Conservation (phyloP, 768 basidiomycete species). For the Calocera viscosa region DNA sequence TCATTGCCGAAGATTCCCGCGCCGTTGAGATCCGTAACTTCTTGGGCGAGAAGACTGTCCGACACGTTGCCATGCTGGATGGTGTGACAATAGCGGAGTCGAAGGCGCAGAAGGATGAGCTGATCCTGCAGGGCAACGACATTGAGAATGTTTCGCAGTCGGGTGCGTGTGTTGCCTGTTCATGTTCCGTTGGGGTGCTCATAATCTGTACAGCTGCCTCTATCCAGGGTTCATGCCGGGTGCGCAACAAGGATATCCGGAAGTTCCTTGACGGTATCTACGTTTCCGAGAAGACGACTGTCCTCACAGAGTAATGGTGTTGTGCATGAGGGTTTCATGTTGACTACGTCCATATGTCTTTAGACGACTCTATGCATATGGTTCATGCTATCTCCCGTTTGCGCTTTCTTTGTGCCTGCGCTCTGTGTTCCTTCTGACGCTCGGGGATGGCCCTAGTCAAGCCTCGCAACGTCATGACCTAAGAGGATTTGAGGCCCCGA, state of each 20-base stretch:
- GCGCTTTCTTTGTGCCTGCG: background rate
- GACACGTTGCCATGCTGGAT: conserved; percentile 80
- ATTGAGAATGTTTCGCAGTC: conserved; percentile 96
- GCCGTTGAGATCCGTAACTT: conserved; percentile 88
- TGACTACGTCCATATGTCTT: background rate
- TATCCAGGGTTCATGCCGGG: conserved; percentile 91
- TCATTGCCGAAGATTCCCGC: conserved; percentile 64
- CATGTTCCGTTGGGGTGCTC: background rate
- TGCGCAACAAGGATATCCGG: conserved; percentile 99
- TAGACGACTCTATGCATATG: conserved; percentile 5
- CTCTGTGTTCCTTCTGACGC: too few species aligned
- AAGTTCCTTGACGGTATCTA: conserved; percentile 94
- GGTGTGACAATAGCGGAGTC: conserved; percentile 80
- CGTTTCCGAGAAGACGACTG: conserved; percentile 68
- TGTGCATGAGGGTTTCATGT: background rate
- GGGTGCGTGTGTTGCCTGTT: conserved; percentile 34
- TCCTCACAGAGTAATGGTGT: conserved; percentile 24
- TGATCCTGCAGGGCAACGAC: conserved; percentile 89
- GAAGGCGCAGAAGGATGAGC: conserved; percentile 85
- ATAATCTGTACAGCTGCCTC: conserved; percentile 53
- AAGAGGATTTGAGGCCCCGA: too few species aligned
- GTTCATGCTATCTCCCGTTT: background rate
- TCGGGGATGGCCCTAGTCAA: too few species aligned
- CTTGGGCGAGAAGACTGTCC: conserved; percentile 89
- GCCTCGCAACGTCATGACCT: too few species aligned